Evolutionary conservation across 495 filamentous ascomycete genomes (phyloP), one percentile per base, ranked within the genome.

Genomic region (Talaromyces ruber): DNA sequence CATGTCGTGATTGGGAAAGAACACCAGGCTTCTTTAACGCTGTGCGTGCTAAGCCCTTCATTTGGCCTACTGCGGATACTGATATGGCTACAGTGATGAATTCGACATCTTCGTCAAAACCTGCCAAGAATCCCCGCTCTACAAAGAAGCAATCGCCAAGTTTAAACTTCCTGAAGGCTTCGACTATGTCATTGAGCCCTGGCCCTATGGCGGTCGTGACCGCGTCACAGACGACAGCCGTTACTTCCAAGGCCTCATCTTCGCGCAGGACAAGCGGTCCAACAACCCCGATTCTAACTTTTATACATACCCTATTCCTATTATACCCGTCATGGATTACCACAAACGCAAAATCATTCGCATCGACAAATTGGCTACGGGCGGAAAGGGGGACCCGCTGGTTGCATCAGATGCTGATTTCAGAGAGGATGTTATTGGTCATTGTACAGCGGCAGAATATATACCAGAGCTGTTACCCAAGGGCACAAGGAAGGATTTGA

Each of bases 261-360:
- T 84, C 63, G 80, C 76, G 2, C 71, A 69, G 22, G 70, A 79
- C 59, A 71, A 67, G 24, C 68, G 67, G 47, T 72, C 71, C 22
- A 71, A 74, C 14, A 79, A 79, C 56, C 63, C 68, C 11, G 76
- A 79, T 56, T 70, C 76, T 39, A 93, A 93, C 66, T 88, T 93
- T 66, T 96, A 96, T 72, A 86, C 90, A 0, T 86, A 89, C 63
- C 91, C 91, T 0, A 75, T 94, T 6, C 82, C 87, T 5, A 81
- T 95, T 63, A 92, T 88, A 25, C 90, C 91, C 0, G 88, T 94
- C 25, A 77, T 96, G 64, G 85, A 86, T 65, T 82, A 84, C 0
- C 79, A 79, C n/a, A 87, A 83, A 0, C 79, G 83, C 70, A 81
- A 86, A 63, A 85, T 96, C 26, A 82, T 80, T 57, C 77, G 80